Evolutionary conservation across 306 rosid genomes (phyloP).

Genomic region (Heteromeles arbutifolia): DNA sequence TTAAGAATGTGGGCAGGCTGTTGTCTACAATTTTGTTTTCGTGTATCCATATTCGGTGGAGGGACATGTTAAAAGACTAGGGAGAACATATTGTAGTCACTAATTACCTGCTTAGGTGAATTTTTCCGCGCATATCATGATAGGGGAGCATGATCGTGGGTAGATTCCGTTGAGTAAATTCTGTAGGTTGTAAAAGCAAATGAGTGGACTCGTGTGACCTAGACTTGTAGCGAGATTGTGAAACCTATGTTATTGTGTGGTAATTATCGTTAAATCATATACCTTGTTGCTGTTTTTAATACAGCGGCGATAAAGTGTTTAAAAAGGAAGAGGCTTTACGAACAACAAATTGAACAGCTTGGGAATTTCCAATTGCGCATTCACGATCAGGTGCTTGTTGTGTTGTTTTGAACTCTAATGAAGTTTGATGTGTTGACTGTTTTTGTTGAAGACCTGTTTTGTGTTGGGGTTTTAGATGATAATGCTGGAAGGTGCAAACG

Average conservation of each 20-base stretch:
- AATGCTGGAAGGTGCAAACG: constrained; percentile 95
- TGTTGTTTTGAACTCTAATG: not conserved
- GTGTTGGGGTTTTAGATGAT: constrained; percentile 53
- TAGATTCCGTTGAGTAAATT: not conserved
- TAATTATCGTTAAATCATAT: not conserved
- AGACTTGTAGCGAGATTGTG: not conserved
- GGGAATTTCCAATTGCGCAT: constrained; percentile 97
- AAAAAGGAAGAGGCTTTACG: constrained; percentile 89
- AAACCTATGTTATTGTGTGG: not conserved
- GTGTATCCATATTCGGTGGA: not conserved
- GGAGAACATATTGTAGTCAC: not conserved
- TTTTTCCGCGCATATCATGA: not conserved
- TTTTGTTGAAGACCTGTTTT: not conserved
- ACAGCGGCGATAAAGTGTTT: constrained; percentile 98
- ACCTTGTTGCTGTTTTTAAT: not conserved
- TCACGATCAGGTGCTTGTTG: constrained; percentile 76
- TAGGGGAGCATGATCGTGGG: not conserved
- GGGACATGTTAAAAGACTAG: not conserved
- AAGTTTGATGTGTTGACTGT: not conserved
- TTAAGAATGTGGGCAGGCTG: not conserved
- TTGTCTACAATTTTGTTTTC: not conserved
- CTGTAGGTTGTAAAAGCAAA: not conserved
- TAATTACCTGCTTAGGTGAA: not conserved
- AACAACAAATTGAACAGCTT: constrained; percentile 94
- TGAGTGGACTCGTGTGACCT: not conserved